These are phyloP conservation scores for Solanum chaucha DNA, from an alignment of 257 asterid genomes.

Conservation along the genomic window DNA sequence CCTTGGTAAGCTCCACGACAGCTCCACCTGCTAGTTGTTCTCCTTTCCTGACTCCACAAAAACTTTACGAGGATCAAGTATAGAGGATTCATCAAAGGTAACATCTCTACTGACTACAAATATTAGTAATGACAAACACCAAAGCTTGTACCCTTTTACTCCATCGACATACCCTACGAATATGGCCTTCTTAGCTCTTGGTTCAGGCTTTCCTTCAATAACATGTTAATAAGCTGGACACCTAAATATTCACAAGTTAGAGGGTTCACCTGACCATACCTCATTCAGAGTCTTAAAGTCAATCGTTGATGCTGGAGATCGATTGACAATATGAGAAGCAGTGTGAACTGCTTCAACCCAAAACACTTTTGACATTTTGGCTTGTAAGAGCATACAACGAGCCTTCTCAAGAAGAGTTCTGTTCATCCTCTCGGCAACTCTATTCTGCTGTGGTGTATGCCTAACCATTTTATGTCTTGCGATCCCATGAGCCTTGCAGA, in stretches of 20 bases:
- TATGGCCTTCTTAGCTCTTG: background rate
- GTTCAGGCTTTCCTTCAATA: background rate
- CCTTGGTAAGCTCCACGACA: background rate
- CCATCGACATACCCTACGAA: background rate
- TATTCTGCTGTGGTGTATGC: background rate
- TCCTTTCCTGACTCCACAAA: background rate
- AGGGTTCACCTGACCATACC: no score
- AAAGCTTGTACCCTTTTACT: background rate
- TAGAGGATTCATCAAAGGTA: background rate
- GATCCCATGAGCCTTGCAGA: background rate
- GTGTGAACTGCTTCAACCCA: background rate
- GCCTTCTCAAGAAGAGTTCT: background rate
- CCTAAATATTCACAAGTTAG: background rate
- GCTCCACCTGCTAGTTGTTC: background rate
- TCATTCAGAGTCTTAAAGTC: no score
- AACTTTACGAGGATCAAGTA: background rate
- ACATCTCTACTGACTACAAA: background rate
- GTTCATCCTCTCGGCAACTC: background rate
- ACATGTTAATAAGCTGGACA: background rate
- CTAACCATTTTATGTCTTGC: background rate
- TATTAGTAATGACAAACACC: background rate
- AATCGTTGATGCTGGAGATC: background rate
- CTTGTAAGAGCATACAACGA: background rate
- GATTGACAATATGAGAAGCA: background rate
- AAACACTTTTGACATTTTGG: background rate